Evolutionary conservation across 495 filamentous ascomycete genomes (phyloP).

Genomic region (Talaromyces nanjingensis): DNA sequence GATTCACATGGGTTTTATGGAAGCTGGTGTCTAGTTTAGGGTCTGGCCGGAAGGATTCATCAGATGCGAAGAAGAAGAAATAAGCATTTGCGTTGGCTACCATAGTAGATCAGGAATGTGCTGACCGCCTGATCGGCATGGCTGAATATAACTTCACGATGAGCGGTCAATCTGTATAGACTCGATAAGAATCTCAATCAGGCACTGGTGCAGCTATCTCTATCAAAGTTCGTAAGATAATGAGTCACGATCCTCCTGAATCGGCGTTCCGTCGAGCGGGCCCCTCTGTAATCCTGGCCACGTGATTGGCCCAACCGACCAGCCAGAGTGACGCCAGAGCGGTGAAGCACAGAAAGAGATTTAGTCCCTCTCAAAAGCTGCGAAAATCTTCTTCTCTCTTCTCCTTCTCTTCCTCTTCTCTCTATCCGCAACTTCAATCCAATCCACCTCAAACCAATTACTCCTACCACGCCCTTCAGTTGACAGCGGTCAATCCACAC

Average conservation of each 20-base stretch:
- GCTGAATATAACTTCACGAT: not conserved
- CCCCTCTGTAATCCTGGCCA: not conserved
- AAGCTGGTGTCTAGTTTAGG: constrained; percentile 45
- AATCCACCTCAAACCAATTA: constrained; percentile 12
- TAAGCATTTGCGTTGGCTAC: not conserved
- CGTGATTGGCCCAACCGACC: not conserved
- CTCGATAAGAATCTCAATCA: not conserved
- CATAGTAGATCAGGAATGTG: not conserved
- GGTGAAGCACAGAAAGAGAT: not conserved
- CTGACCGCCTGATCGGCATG: not conserved
- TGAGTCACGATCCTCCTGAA: constrained; percentile 4
- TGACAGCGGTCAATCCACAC: constrained; percentile 1
- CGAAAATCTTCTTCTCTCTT: constrained; percentile 7
- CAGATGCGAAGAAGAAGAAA: not conserved
- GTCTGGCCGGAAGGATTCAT: not conserved
- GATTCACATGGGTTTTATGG: constrained; percentile 71
- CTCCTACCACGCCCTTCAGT: constrained; percentile 18
- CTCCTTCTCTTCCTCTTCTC: constrained; percentile 16
- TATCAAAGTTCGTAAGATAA: not conserved
- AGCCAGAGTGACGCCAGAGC: constrained; percentile 1
- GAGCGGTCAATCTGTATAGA: not conserved
- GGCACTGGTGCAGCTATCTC: not conserved
- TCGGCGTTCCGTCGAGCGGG: not conserved
- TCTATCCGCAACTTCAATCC: constrained; percentile 4
- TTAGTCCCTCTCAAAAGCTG: not conserved